phyloP scores from a whole-genome alignment of 228 moss, liverwort and hornwort species.

The Sphagnum magellanicum region DNA sequence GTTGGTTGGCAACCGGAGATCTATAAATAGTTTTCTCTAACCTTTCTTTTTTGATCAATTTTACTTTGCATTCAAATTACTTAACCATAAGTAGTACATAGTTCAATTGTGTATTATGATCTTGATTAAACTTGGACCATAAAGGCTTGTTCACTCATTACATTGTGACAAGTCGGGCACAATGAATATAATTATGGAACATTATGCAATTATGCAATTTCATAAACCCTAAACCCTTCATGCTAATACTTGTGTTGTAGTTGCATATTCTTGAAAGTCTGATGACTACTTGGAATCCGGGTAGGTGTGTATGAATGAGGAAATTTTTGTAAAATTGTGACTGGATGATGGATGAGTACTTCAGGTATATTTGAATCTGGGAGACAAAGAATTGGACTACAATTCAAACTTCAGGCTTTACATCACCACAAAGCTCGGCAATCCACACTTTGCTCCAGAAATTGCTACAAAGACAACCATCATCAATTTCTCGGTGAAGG shows the following conservation, averaged over 20 bases:
- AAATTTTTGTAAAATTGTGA: neutral
- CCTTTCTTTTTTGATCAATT: too few relatives aligned
- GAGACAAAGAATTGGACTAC: slow-evolving; percentile 79
- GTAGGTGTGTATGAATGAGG: neutral
- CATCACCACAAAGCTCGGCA: slow-evolving; percentile 75
- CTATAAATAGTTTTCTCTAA: too few relatives aligned
- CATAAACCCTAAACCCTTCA: neutral
- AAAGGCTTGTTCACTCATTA: too few relatives aligned
- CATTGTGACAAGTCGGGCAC: neutral
- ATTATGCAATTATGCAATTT: neutral
- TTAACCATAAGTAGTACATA: too few relatives aligned
- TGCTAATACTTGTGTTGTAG: too few relatives aligned
- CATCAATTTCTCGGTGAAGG: slow-evolving; percentile 77
- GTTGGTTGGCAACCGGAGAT: too few relatives aligned
- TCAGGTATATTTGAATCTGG: slow-evolving; percentile 66
- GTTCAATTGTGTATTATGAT: too few relatives aligned
- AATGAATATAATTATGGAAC: neutral
- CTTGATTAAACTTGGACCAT: too few relatives aligned
- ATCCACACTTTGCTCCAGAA: slow-evolving; percentile 75
- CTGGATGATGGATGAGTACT: neutral
- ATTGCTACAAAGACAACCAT: slow-evolving; percentile 78
- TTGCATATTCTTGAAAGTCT: too few relatives aligned
- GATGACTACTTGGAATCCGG: neutral
- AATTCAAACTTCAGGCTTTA: slow-evolving; percentile 69
- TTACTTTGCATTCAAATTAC: too few relatives aligned